Base-by-base conservation (phyloP, 1,139 yeast genomes). In the Candida glucosophila region DNA sequence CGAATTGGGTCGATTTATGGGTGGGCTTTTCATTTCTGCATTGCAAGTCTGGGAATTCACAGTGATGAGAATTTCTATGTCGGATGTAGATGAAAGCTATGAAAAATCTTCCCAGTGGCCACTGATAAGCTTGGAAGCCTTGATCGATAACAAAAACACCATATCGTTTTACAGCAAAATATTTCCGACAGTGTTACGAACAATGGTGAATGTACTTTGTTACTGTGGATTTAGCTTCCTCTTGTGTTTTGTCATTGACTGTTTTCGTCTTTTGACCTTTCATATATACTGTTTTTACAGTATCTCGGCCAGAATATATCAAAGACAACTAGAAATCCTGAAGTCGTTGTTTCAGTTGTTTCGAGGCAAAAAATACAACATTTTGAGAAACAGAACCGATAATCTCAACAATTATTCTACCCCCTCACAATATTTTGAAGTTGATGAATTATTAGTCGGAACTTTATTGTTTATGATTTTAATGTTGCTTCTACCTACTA, bases 361-460 rank as follows among this genome's bases (percentile, higher is more conserved):
- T 41, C 69, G 93, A 32, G 99, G 99, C 1, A 82, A 81, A 49
- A 86, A 88, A 52, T 78, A 74, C 37, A 92, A 92, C 44, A 73
- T 80, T 2, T 57, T 92, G 39, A 68, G 97, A 38, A 67, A 81
- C 31, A 75, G 98, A 58, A 76, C 86, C 21, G 99, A 92, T 49
- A 56, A 48, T 31, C 42, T 64, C 22, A 60, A 62, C 33, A 55
- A 50, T 32, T 56, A 58, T 27, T 73, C 81, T n/a, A 73, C 77
- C 37, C 46, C 49, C 15, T 40, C 41, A 4, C 44, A 45, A 7
- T 67, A 71, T 39, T 88, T 82, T 47, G 90, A 82, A 32, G 58
- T 88, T 19, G 96, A 90, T 47, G 95, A 88, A 44, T 60, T 90
- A 31, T 58, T 92, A 27, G 58, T 90, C 48, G 98, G 98, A 0